Conservation (phyloP, 495 filamentous ascomycete species). For the Aspergillus steynii region DNA sequence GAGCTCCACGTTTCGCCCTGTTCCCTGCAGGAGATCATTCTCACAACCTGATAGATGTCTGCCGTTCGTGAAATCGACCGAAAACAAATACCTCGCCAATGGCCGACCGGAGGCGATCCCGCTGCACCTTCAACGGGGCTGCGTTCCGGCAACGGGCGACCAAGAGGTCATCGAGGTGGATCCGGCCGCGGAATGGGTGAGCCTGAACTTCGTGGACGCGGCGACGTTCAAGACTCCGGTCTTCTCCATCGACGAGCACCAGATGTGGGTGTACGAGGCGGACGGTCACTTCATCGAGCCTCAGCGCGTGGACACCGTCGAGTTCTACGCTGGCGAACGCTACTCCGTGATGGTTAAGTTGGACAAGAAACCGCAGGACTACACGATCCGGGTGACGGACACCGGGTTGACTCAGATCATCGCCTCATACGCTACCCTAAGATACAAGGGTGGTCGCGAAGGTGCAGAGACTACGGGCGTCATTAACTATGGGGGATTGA, state of each 20-base stretch:
- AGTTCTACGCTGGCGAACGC: constrained; percentile 30
- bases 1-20: too few species aligned
- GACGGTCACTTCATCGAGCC: constrained; percentile 45
- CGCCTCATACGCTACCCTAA: constrained; percentile 31
- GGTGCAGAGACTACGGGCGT: too few species aligned
- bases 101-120: too few species aligned
- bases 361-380: constrained; percentile 33
- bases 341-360: constrained; percentile 43
- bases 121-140: constrained; percentile 14
- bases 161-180: constrained; percentile 30
- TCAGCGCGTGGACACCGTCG: constrained; percentile 32
- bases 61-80: too few species aligned
- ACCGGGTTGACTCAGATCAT: constrained; percentile 37
- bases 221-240: constrained; percentile 25
- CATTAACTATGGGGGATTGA: too few species aligned
- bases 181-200: constrained; percentile 25
- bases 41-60: too few species aligned
- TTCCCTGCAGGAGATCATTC: too few species aligned
- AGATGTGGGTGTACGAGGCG: constrained; percentile 43
- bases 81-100: too few species aligned
- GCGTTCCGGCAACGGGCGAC: constrained; percentile 25
- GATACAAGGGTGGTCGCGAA: constrained; percentile 19
- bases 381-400: constrained; percentile 39
- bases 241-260: constrained; percentile 44
- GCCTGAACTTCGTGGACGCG: constrained; percentile 34